Base-by-base conservation (phyloP, 2,329 filamentous ascomycete species). In the Purpureocillium takamizusanense region DNA sequence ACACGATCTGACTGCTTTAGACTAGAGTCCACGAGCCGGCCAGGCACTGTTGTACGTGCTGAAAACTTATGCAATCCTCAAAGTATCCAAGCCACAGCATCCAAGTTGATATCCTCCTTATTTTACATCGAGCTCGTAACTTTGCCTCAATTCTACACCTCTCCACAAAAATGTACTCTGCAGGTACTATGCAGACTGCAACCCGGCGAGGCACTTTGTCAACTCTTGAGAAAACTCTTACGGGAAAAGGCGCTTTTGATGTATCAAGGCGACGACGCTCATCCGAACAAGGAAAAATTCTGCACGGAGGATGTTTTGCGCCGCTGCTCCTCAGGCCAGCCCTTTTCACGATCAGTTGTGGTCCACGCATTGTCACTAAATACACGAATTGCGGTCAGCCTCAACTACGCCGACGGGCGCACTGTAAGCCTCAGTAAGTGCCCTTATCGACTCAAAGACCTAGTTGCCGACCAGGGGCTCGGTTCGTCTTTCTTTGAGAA, bases 61-160 rank as follows among this genome's bases (percentile, higher is more conserved):
- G 21, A 25, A 25, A 10, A 25, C 21, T 25, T 25, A 25, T 25
- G 21, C 21, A 25, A 10, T 25, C 10, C 21, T 25, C 21, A 10
- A 25, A 25, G 21, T 10, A 10, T 25, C 10, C 21, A 25, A 5
- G 21, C 21, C 7, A 30, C 33, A 7, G 27, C 34, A 13, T 21
- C 23, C n/a, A 33, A 36, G 18, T 14, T 40, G 6, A 23, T 40
- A 14, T 23, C 21, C 14, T 33, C 16, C 14, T 18, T 42, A 8
- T 42, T 42, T 18, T 42, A 37, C 27, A 37, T 42, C 12, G 25
- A 42, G 31, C 37, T 42, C 13, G 23, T 23, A 10, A 21, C 15
- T 18, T 5, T 32, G 13, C 37, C 34, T n/a, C 9, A 27, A 1
- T 42, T 42, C 27, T 42, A 42, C 17, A 32, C 16, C 12, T 39